Conservation (phyloP, 2,329 filamentous ascomycete species). For the Penicillium sp. region DNA sequence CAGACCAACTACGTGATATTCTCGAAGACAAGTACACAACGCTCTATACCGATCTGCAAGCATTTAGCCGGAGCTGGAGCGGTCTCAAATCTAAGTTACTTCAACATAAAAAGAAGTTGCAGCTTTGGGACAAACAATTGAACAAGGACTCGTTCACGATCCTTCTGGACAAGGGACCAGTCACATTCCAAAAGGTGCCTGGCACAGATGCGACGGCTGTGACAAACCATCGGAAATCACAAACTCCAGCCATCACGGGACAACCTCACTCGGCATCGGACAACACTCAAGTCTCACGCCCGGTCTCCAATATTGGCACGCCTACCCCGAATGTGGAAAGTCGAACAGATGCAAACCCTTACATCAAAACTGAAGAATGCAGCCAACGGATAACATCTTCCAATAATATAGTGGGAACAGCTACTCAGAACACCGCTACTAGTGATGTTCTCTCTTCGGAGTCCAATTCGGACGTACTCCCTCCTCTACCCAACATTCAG, state of each 20-base stretch:
- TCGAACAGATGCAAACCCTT: neutral
- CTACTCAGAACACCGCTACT: slow-evolving; percentile 26
- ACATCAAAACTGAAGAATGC: slow-evolving; percentile 13
- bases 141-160: slow-evolving; percentile 40
- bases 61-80: slow-evolving; percentile 35
- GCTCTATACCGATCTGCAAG: slow-evolving; percentile 41
- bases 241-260: neutral
- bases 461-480: slow-evolving; percentile 12
- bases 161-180: slow-evolving; percentile 33
- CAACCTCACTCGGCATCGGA: neutral
- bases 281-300: neutral
- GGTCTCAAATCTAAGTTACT: slow-evolving; percentile 41
- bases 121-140: slow-evolving; percentile 39
- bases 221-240: neutral
- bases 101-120: slow-evolving; percentile 43
- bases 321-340: neutral
- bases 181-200: slow-evolving; percentile 39
- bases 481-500: slow-evolving; percentile 13
- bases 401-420: slow-evolving; percentile 19
- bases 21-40: slow-evolving; percentile 41
- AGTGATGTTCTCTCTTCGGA: slow-evolving; percentile 15
- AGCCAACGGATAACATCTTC: slow-evolving; percentile 5
- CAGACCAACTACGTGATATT: slow-evolving; percentile 24
- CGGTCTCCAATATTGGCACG: neutral
- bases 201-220: neutral